Conservation (phyloP, 2,329 filamentous ascomycete species). For the Colletotrichum sp. region DNA sequence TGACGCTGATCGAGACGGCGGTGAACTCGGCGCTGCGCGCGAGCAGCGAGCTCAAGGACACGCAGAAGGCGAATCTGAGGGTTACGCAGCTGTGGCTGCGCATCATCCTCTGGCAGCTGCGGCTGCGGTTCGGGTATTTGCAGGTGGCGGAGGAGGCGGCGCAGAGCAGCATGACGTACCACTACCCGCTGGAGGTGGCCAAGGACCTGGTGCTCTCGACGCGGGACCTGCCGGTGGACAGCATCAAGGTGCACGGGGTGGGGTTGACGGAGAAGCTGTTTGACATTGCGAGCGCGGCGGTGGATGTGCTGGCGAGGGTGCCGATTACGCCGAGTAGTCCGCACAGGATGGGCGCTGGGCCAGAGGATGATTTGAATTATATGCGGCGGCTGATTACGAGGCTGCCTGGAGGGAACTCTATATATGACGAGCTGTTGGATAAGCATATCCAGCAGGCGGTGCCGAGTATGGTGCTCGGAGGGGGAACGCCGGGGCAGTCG, state of each 20-base stretch:
- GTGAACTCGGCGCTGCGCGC: slow-evolving; percentile 41
- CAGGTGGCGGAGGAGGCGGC: slow-evolving; percentile 30
- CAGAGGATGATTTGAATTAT: slow-evolving; percentile 42
- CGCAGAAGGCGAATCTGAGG: slow-evolving; percentile 47
- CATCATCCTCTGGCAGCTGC: slow-evolving; percentile 50
- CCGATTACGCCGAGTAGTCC: slow-evolving; percentile 34
- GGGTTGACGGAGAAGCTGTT: slow-evolving; percentile 53
- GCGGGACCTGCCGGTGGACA: slow-evolving; percentile 39
- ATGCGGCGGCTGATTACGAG: slow-evolving; percentile 39
- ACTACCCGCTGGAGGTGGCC: slow-evolving; percentile 46
- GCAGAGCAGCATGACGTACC: slow-evolving; percentile 41
- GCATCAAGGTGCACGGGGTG: slow-evolving; percentile 47
- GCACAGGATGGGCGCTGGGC: slow-evolving; percentile 28
- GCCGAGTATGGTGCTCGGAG: slow-evolving; percentile 25
- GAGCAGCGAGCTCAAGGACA: slow-evolving; percentile 38
- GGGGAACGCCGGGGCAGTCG: neutral
- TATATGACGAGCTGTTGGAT: slow-evolving; percentile 42
- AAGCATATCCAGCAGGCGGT: slow-evolving; percentile 43
- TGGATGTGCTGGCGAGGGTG: slow-evolving; percentile 48
- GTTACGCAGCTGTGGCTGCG: slow-evolving; percentile 51
- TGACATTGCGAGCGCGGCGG: slow-evolving; percentile 47
- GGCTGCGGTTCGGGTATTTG: slow-evolving; percentile 47
- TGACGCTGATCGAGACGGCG: slow-evolving; percentile 39
- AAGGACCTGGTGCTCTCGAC: slow-evolving; percentile 44
- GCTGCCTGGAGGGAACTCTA: slow-evolving; percentile 39